These are phyloP conservation scores for Ensete glaucum DNA, from an alignment of 176 grass and related monocot genomes.

Conservation along the genomic window DNA sequence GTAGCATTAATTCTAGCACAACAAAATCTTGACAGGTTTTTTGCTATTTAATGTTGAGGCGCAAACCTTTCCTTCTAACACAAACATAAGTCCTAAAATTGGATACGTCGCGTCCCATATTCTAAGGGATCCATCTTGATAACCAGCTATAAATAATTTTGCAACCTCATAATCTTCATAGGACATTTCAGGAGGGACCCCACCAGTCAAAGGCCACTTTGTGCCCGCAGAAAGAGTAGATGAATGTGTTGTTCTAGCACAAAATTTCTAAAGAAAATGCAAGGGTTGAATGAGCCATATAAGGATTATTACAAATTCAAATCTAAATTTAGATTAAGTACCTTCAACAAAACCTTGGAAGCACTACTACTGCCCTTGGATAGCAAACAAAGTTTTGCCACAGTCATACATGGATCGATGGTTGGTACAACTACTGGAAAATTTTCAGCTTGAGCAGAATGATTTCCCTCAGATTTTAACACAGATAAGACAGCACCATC, in stretches of 20 bases:
- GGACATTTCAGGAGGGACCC: slow-evolving; percentile 85
- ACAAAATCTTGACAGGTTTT: slow-evolving; percentile 1
- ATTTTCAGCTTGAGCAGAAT: slow-evolving; percentile 43
- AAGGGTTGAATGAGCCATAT: neutral
- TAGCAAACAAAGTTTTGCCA: slow-evolving; percentile 51
- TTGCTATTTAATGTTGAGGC: slow-evolving; percentile 5
- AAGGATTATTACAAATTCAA: slow-evolving; percentile 6
- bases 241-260: slow-evolving; percentile 28
- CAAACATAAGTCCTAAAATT: slow-evolving; percentile 62
- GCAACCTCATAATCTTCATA: slow-evolving; percentile 44
- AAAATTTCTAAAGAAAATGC: slow-evolving; percentile 45
- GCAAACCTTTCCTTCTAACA: slow-evolving; percentile 72
- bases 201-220: slow-evolving; percentile 96
- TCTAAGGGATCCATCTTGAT: slow-evolving; percentile 96
- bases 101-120: slow-evolving; percentile 92
- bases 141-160: slow-evolving; percentile 81
- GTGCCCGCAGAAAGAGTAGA: slow-evolving; percentile 38
- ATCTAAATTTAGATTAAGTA: slow-evolving; percentile 18
- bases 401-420: slow-evolving; percentile 76
- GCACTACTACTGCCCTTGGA: slow-evolving; percentile 16
- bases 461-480: slow-evolving; percentile 43
- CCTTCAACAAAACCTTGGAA: slow-evolving; percentile 59
- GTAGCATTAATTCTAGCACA: slow-evolving; percentile 12
- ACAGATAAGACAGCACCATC: slow-evolving; percentile 63
- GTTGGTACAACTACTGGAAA: slow-evolving; percentile 69